Conservation (phyloP, 2,329 filamentous ascomycete genomes). For the Atkinsonella hypoxylon region DNA sequence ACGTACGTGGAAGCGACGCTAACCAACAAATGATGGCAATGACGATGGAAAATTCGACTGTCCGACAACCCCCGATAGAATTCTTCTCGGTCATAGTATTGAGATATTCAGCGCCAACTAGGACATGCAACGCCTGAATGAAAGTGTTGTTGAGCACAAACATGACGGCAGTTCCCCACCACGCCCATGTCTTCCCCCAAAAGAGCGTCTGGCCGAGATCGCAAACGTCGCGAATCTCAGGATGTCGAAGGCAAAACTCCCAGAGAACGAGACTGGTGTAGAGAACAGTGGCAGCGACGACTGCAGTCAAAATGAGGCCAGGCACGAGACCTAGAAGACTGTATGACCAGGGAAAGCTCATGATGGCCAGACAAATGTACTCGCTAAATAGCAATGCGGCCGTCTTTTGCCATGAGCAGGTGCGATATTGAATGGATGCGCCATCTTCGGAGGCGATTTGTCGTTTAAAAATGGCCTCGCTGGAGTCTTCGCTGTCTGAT, state of each 20-base stretch:
- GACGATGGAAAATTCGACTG: constrained; percentile 67
- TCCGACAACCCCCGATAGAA: constrained; percentile 53
- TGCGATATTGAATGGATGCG: constrained; percentile 79
- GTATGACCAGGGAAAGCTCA: constrained; percentile 94
- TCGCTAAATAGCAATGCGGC: constrained; percentile 84
- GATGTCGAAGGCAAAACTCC: constrained; percentile 85
- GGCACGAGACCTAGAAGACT: constrained; percentile 78
- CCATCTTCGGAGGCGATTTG: constrained; percentile 69
- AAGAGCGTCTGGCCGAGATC: constrained; percentile 95
- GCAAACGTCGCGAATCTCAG: constrained; percentile 83
- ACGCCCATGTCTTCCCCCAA: constrained; percentile 66
- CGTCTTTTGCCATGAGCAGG: constrained; percentile 93
- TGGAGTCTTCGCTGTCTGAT: constrained; percentile 33
- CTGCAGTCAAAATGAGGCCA: constrained; percentile 66
- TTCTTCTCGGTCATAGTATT: constrained; percentile 73
- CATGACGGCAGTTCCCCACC: constrained; percentile 65
- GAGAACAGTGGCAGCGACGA: constrained; percentile 66
- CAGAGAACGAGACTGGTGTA: constrained; percentile 57
- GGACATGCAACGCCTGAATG: constrained; percentile 71
- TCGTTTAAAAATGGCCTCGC: constrained; percentile 38
- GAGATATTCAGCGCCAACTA: constrained; percentile 75
- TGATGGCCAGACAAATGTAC: constrained; percentile 85
- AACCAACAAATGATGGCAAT: constrained; percentile 64
- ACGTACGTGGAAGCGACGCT: constrained; percentile 75
- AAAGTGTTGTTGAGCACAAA: constrained; percentile 92